These are phyloP conservation scores for Entomortierella lignicola DNA, from an alignment of 192 early-diverging fungal genomes.

Conservation along the genomic window DNA sequence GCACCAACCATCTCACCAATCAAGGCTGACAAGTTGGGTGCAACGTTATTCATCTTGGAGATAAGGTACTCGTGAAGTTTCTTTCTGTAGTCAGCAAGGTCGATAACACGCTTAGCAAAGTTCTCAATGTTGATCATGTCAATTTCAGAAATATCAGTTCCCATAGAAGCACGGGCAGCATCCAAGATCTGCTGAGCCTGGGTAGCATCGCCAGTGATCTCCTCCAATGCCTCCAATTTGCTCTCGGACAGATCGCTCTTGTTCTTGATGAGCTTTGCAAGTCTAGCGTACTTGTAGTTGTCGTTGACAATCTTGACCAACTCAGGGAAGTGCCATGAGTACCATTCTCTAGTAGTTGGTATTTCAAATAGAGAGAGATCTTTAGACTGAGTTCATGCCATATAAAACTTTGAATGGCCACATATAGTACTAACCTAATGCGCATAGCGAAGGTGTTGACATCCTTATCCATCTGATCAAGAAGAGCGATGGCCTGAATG, in stretches of 20 bases:
- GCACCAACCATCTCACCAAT: conserved; percentile 97
- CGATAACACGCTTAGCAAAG: conserved; percentile 93
- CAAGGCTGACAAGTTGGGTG: conserved; percentile 95
- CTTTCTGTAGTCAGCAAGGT: conserved; percentile 94
- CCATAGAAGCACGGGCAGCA: conserved; percentile 97
- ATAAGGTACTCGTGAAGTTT: conserved; percentile 91
- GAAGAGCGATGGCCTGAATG: conserved; percentile 87
- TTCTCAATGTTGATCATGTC: conserved; percentile 96
- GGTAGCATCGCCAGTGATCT: conserved; percentile 84
- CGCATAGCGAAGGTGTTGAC: conserved; percentile 98
- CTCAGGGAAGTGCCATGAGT: conserved; percentile 99
- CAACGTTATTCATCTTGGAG: conserved; percentile 95
- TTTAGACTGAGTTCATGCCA: too few relatives aligned
- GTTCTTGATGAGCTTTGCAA: conserved; percentile 91
- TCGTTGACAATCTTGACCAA: conserved; percentile 95
- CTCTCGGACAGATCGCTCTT: conserved; percentile 88
- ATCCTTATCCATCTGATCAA: conserved; percentile 99
- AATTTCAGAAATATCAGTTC: conserved; percentile 95
- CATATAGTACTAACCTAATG: conserved; percentile 73
- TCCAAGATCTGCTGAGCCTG: conserved; percentile 90
- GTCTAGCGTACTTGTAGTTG: conserved; percentile 91
- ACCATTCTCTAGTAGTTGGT: conserved; percentile 91
- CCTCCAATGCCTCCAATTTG: conserved; percentile 80
- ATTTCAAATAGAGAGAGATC: conserved; percentile 89
- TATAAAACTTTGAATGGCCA: too few relatives aligned